These are phyloP conservation scores for Plasmodium vinckei DNA, from an alignment of 169 alveolate species.

Conservation along the genomic window DNA sequence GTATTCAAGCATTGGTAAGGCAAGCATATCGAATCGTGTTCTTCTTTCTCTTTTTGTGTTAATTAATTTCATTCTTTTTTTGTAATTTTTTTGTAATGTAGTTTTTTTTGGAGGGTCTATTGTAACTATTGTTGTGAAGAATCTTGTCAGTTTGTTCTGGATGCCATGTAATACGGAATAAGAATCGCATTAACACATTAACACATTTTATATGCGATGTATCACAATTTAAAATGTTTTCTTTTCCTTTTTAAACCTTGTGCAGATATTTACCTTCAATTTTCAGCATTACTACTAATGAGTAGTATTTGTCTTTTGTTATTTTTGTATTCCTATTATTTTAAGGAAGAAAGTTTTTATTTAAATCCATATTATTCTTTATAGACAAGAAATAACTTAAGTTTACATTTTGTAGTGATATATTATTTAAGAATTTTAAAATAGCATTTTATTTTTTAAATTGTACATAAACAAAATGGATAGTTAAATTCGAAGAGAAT, in stretches of 20 bases:
- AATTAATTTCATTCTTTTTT: neutral
- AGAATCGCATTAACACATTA: no score
- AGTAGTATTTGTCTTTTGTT: slow-evolving; percentile 7
- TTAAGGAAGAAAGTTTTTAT: slow-evolving; percentile 65
- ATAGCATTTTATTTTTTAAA: neutral
- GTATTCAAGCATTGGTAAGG: slow-evolving; percentile 21
- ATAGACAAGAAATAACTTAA: slow-evolving; percentile 14
- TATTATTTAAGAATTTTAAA: neutral
- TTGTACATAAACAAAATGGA: neutral
- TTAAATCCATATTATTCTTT: slow-evolving; percentile 76
- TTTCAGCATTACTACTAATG: neutral
- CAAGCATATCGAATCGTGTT: neutral
- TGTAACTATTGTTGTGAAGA: slow-evolving; percentile 10
- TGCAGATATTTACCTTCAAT: slow-evolving; percentile 34
- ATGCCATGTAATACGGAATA: slow-evolving; percentile 8
- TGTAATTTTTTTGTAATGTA: neutral
- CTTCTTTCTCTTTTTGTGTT: no score
- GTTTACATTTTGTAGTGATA: neutral
- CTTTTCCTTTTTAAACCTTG: neutral
- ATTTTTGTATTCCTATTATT: slow-evolving; percentile 16
- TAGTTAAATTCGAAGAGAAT: neutral
- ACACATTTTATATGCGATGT: neutral
- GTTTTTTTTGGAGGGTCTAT: slow-evolving; percentile 37
- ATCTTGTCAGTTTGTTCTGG: slow-evolving; percentile 17
- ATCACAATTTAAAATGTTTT: neutral